Base-by-base conservation (phyloP, 805 yeast species). In the Ogataea nitratoaversa region DNA sequence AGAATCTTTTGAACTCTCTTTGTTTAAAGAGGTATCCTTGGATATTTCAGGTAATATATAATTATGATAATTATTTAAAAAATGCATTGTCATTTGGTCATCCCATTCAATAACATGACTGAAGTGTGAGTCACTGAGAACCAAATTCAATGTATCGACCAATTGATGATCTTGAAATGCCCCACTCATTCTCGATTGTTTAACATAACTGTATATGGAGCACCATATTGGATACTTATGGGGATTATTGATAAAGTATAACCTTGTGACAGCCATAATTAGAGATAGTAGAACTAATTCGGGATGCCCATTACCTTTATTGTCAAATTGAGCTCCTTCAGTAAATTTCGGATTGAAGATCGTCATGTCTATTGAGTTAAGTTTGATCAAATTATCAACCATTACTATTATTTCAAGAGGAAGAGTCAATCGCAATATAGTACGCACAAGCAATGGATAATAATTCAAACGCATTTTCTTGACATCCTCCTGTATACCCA, bases 61-160 rank as follows among this genome's bases (percentile, higher is more conserved):
- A 57, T 8, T 65, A 37, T 67, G 60, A 37, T 74, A 67, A 78
- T 83, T 76, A 18, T 69, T 62, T 20, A 79, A 55, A 55, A 78
- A 83, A 20, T 65, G 56, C 4, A 66, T 66, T 3, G 71, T 65
- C 40, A 72, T 64, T 2, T 53, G 50, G n/a, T 70, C 70, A 31
- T 67, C 61, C 82, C 87, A 78, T 12, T 59, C 54, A 9, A 68
- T 36, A 3, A 79, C 51, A 13, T 69, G 70, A 5, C 56, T 40
- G 8, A 63, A 62, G 2, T 57, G 52, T 1, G 64, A 55, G 2
- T 53, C 56, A 31, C 43, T 55, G 36, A 33, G 39, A 4, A 44
- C 44, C 41, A 24, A 60, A 44, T 32, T 42, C 8, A 49, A 40
- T 11, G 49, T 19, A n/a, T 38, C 32, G 14, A 30, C 25, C n/a